Percentiles rank a stretch among this genome's conserved stretches.
Conservation (phyloP, 2,329 filamentous ascomycete species). For the Scleromitrula shiraiana region DNA sequence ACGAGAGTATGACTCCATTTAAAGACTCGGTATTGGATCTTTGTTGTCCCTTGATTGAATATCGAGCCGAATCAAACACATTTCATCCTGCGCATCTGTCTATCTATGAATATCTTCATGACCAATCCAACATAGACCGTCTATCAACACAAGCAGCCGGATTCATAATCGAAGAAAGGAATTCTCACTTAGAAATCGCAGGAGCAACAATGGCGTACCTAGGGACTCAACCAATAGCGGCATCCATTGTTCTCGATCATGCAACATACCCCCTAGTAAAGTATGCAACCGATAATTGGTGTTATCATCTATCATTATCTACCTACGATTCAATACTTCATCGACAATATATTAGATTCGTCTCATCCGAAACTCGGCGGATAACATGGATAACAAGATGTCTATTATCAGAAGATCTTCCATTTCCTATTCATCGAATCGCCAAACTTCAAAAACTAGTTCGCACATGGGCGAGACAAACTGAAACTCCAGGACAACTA, state of each 20-base stretch:
- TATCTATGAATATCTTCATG: conserved; percentile 7
- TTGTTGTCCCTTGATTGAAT: conserved; percentile 6
- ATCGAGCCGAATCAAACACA: conserved; percentile 1
- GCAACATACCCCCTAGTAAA: conserved; percentile 3
- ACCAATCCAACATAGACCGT: not conserved
- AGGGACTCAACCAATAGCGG: not conserved
- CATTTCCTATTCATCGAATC: conserved; percentile 8
- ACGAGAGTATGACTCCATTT: not conserved
- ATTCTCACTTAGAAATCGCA: not conserved
- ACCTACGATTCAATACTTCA: not conserved
- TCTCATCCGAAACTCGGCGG: conserved; percentile 3
- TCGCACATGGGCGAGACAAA: conserved; percentile 5
- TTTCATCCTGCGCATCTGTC: conserved; percentile 8
- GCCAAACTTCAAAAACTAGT: conserved; percentile 7
- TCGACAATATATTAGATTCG: conserved; percentile 6
- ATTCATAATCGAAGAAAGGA: conserved; percentile 2
- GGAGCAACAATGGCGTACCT: conserved; percentile 5
- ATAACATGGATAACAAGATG: conserved; percentile 8
- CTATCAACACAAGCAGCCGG: conserved; percentile 2
- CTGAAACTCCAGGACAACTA: not conserved
- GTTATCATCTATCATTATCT: conserved; percentile 6
- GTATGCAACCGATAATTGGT: conserved; percentile 9
- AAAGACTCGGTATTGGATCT: conserved; percentile 4
- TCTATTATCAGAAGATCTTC: conserved; percentile 3
- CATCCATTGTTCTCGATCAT: not conserved